Base-by-base conservation (phyloP, 2,329 filamentous ascomycete genomes). In the Talaromyces sp. region DNA sequence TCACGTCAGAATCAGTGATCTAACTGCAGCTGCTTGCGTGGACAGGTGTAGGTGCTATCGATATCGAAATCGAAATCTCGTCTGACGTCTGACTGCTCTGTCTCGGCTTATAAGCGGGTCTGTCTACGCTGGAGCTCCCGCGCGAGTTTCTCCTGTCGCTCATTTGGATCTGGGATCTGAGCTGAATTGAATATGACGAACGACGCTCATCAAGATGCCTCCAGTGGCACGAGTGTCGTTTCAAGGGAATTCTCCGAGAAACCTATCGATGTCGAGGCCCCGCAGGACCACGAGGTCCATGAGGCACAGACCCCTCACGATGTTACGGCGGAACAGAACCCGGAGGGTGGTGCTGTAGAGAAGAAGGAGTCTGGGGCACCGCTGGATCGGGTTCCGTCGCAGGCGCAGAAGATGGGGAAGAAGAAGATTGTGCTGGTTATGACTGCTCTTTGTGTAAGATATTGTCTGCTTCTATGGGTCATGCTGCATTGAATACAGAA, bases 401-500 rank as follows among this genome's bases (percentile, higher is more conserved):
- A 73, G 58, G 71, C 72, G 4, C 65, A 70, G 9, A 70, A 66
- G 37, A 62, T 77, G 61, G 68, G 71, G 19, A 75, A 70, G 58
- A 71, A 71, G 46, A 70, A 75, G 60, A 72, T 75, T 29, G 50
- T 66, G 10, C 61, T 76, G 19, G 73, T 77, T 33, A 75, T 77
- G 70, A 58, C 64, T 11, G 74, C 73, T 4, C 68, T 77, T 36
- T 75, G 72, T 57, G 70, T 73, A 70, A 60, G 69, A 20, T 40
- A 4, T 35, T n/a, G n/a, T n/a, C n/a, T n/a, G n/a, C n/a, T n/a
- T n/a, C n/a, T n/a, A n/a, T n/a, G 33, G 3, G 33, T 16, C 8
- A 36, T 37, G n/a, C 37, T 42, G 22, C 17, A 17, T 32, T 4
- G 8, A 29, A 24, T 14, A 5, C 22, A 40, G 16, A 16, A 49